These are phyloP conservation scores for Melanogaster broomeanus DNA, from an alignment of 768 basidiomycete genomes.

Conservation along the genomic window DNA sequence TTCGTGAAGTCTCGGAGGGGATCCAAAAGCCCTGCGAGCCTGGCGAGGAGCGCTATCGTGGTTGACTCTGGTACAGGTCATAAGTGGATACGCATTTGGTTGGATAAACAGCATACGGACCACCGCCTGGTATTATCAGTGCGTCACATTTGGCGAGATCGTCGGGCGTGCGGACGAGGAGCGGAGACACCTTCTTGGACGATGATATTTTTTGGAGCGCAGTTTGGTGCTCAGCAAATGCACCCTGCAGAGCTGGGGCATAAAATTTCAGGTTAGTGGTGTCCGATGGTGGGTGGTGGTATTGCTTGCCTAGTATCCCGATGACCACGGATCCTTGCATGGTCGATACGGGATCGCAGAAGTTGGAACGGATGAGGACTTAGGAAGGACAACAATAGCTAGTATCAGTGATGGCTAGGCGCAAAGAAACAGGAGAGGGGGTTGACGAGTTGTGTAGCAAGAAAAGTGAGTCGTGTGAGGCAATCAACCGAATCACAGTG, in stretches of 20 bases:
- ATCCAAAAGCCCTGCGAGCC: constrained; percentile 74
- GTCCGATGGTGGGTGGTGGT: background rate
- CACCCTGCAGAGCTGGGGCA: constrained; percentile 81
- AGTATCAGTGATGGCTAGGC: too few species aligned
- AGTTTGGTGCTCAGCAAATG: constrained; percentile 84
- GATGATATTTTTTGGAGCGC: constrained; percentile 61
- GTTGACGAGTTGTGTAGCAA: background rate
- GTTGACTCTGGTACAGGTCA: constrained; percentile 69
- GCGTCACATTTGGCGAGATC: constrained; percentile 80
- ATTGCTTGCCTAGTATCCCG: constrained; percentile 53
- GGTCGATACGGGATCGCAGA: background rate
- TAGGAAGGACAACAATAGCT: too few species aligned
- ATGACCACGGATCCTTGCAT: constrained; percentile 31
- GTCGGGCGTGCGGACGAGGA: constrained; percentile 70
- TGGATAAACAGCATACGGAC: constrained; percentile 35
- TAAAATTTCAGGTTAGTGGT: background rate
- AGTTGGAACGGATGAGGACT: background rate
- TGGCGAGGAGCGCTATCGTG: constrained; percentile 80
- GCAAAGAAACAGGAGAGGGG: too few species aligned
- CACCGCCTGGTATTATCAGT: constrained; percentile 92
- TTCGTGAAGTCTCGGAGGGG: constrained; percentile 75
- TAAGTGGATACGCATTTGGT: background rate
- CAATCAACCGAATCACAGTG: background rate
- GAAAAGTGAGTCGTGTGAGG: background rate
- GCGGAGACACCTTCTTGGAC: constrained; percentile 44